Evolutionary conservation across 768 basidiomycete species (phyloP).

Genomic region (Tylopilus rubrobrunneus): DNA sequence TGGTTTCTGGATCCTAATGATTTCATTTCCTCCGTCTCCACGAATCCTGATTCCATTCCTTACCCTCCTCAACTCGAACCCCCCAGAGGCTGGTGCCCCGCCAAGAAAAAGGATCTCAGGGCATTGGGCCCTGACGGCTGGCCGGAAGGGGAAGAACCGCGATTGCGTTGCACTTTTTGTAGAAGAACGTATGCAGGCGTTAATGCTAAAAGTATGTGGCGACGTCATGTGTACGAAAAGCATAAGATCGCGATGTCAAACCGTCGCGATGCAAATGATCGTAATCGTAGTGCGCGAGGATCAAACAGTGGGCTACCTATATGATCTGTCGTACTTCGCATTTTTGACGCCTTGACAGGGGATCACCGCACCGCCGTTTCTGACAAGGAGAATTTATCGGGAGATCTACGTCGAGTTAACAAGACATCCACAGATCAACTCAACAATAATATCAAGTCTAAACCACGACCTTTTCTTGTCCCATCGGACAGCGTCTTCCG

Average conservation of each 20-base stretch:
- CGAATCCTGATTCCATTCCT: conserved; percentile 51
- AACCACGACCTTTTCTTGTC: conserved; percentile 20
- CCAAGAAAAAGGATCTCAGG: conserved; percentile 78
- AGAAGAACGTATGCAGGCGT: conserved; percentile 80
- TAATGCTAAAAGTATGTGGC: conserved; percentile 91
- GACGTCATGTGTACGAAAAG: conserved; percentile 84
- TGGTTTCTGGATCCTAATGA: conserved; percentile 77
- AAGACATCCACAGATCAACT: conserved; percentile 20
- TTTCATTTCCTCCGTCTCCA: conserved; percentile 46
- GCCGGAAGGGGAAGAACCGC: conserved; percentile 79
- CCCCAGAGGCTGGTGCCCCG: conserved; percentile 81
- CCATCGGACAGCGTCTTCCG: conserved; percentile 12
- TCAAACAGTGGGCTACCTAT: conserved; percentile 53
- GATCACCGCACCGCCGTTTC: conserved; percentile 47
- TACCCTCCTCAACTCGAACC: conserved; percentile 80
- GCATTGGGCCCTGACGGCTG: conserved; percentile 65
- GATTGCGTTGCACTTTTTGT: conserved; percentile 81
- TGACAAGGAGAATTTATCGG: conserved; percentile 33
- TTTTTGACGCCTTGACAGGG: conserved; percentile 39
- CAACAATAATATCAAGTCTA: conserved; percentile 14
- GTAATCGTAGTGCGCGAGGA: conserved; percentile 54
- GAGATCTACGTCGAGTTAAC: conserved; percentile 28
- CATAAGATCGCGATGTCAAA: conserved; percentile 91
- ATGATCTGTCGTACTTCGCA: conserved; percentile 2
- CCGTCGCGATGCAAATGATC: conserved; percentile 66